Base-by-base conservation (phyloP, 495 filamentous ascomycete species). In the Letharia lupina region DNA sequence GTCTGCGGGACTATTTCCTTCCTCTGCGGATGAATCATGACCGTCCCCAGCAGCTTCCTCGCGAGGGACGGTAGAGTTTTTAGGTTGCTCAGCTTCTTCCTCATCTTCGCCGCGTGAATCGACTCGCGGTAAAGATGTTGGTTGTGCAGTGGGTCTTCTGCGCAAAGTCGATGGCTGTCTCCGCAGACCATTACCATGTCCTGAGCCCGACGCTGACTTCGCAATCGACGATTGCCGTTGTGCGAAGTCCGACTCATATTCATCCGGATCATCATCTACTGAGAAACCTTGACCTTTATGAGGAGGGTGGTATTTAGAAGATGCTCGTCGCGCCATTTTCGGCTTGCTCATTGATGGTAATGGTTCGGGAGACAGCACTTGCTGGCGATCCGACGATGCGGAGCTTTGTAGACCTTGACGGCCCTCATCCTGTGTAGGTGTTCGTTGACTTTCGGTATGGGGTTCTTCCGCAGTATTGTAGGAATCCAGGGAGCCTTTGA, bases 231-330 rank as follows among this genome's bases (percentile, higher is more conserved):
- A 42, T 59, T 62, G 57, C 64, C 78, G 74, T 45, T 75, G 69
- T 13, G 74, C 76, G 56, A 77, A 72, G 61, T 83, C 78, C 60
- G 80, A 75, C 72, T 94, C 89, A 37, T 96, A 86, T 75, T 99
- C 94, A 79, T 84, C 81, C 33, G 87, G 82, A 74, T 90, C 91
- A 75, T 99, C 94, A 70, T 99, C 94, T 31, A 91, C 92, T 12
- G 93, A 96, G 75, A 97, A 99, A 68, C 91, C 85, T 73, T 91
- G 90, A 18, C 91, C 89, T 68, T 88, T 87, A 69, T 93, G 86
- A 23, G 91, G 91, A 20, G 83, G 81, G 65, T 85, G 82, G 12
- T 86, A 81, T 70, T 86, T 88, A n/a, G 88, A 89, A 40, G 91
- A 90, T 68, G 86, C 80, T 59, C 90, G 84, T 62, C 90, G 88